These are phyloP conservation scores for Sarcomyxa edulis DNA, from an alignment of 768 basidiomycete species.

Conservation along the genomic window DNA sequence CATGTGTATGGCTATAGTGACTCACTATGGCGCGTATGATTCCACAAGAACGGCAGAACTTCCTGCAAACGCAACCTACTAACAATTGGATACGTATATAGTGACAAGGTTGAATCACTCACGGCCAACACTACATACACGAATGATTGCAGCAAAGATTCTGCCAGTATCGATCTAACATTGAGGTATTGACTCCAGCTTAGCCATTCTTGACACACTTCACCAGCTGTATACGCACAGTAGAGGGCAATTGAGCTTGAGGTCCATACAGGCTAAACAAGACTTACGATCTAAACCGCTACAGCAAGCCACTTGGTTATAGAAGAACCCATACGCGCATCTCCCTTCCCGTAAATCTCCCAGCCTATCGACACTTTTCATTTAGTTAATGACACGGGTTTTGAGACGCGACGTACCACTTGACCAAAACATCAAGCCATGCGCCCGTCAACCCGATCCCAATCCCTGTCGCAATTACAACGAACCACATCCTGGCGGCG, in stretches of 20 bases:
- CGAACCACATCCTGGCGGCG: conserved; percentile 57
- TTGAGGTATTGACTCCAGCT: conserved; percentile 61
- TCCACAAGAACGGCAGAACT: conserved; percentile 61
- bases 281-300: conserved; percentile 56
- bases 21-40: conserved; percentile 69
- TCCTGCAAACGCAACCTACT: conserved; percentile 55
- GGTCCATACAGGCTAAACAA: conserved; percentile 1
- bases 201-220: conserved; percentile 61
- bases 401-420: conserved; percentile 43
- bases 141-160: conserved; percentile 59
- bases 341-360: conserved; percentile 65
- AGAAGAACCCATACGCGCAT: conserved; percentile 65
- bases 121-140: conserved; percentile 65
- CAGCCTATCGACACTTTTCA: too few relatives aligned
- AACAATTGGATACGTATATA: conserved; percentile 1
- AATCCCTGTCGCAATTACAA: conserved; percentile 60
- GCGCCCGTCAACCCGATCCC: conserved; percentile 67
- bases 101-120: conserved; percentile 17
- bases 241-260: not conserved
- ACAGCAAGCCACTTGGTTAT: conserved; percentile 69
- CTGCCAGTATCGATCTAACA: conserved; percentile 48
- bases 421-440: conserved; percentile 69
- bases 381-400: conserved; percentile 2
- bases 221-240: conserved; percentile 43
- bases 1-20: conserved; percentile 1